Evolutionary conservation across 208 protist genomes (phyloP), one percentile per base, ranked within the genome.

Genomic region (Acanthamoeba lenticulata): DNA sequence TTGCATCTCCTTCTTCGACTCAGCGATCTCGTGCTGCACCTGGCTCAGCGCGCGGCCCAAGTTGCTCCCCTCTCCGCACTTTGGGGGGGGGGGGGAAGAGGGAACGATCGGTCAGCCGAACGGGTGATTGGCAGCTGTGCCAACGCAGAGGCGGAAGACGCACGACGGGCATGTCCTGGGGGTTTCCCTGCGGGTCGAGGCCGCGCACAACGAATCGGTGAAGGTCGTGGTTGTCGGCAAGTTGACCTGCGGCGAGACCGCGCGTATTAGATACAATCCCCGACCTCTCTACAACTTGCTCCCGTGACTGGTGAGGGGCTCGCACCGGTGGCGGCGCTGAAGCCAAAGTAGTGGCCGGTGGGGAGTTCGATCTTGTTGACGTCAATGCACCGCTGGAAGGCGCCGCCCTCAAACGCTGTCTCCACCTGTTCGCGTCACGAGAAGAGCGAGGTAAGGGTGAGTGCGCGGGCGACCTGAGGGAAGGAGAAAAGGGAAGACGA

Each of bases 151-250:
- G 13, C 49, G 13, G 9, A 57, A 6, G 34, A 83, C 72, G 42
- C 49, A 83, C 72, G 27, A 83, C 72, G 34, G 72, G 72, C 72
- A 49, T 29, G 36, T 83, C 72, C 72, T 83, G 72, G 9, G 72
- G 72, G 24, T 49, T 83, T 32, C 72, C 72, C 42, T 83, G 72
- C 21, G 13, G 72, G 29, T 83, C 72, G 11, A 83, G 72, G 34
- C 72, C 72, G 72, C 72, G 72, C 72, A 83, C 72, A 4, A 83
- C 72, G 27, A 83, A 83, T 2, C 72, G 72, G 72, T 83, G 72
- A 42, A 83, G 4, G 72, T 83, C 72, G 36, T 83, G 72, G 42
- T 83, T 83, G 72, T 83, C 72, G 42, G 72, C 72, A 9, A 83
- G 72, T 38, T 83, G 72, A n/a, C 72, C 72, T 83, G 72, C 11